A percentile compares a stretch with the other conserved stretches of the same genome.
Evolutionary conservation across 768 basidiomycete species (phyloP).

Genomic region (Clitopilus passeckerianus): DNA sequence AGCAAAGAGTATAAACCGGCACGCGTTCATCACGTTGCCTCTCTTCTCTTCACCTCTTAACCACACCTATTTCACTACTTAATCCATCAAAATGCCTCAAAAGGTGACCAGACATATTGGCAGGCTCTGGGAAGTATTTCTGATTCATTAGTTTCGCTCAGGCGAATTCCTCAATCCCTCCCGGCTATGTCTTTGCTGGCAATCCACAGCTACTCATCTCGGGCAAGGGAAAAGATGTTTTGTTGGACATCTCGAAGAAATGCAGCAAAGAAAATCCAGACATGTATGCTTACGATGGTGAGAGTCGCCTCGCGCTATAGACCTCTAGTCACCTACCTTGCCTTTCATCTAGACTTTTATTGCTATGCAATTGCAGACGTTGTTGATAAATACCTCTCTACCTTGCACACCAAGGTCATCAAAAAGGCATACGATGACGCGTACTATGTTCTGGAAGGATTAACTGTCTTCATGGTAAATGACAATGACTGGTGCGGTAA

Average conservation of each 20-base stretch:
- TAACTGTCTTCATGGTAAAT: slow-evolving; percentile 25
- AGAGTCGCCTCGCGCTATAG: neutral
- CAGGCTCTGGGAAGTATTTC: neutral
- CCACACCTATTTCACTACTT: neutral
- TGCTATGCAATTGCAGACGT: slow-evolving; percentile 27
- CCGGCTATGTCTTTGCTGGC: slow-evolving; percentile 27
- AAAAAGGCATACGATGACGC: slow-evolving; percentile 28
- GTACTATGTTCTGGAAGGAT: slow-evolving; percentile 24
- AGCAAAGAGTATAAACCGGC: neutral
- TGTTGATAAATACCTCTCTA: slow-evolving; percentile 24
- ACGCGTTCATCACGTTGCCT: neutral
- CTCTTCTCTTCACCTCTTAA: neutral
- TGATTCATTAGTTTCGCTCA: neutral
- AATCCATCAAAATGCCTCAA: neutral
- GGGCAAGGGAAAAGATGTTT: slow-evolving; percentile 18
- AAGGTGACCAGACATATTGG: neutral
- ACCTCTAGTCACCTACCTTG: no score
- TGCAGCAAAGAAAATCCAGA: slow-evolving; percentile 25
- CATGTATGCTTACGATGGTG: slow-evolving; percentile 31
- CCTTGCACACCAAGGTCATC: slow-evolving; percentile 22
- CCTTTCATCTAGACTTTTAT: slow-evolving; percentile 24
- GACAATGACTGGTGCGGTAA: slow-evolving; percentile 26
- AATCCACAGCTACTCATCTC: slow-evolving; percentile 21
- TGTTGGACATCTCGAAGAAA: slow-evolving; percentile 23
- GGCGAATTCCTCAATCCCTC: slow-evolving; percentile 15